phyloP scores from a whole-genome alignment of 1,284 basidiomycete genomes.

The Ustilago loliicola region DNA sequence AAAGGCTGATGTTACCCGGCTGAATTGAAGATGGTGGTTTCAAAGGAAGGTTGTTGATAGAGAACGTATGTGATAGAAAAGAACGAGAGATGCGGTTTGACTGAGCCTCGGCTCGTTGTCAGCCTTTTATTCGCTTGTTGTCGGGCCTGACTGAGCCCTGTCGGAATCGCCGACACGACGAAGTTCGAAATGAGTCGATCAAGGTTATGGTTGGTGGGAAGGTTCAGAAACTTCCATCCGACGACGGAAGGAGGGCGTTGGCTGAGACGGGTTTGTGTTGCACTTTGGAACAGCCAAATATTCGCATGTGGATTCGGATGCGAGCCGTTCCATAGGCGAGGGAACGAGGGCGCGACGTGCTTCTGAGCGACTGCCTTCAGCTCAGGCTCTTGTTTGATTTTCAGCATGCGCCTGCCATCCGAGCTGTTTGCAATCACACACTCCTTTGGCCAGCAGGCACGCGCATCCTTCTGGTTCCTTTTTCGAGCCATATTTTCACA shows the following conservation, averaged over 20 bases:
- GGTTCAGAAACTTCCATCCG: conserved; percentile 3
- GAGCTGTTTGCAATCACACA: conserved; percentile 24
- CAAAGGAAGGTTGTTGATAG: conserved; percentile 6
- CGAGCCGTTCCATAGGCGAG: conserved; percentile 10
- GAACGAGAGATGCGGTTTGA: not conserved
- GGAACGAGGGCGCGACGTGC: conserved; percentile 26
- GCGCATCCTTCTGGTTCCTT: conserved; percentile 9
- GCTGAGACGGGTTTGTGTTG: conserved; percentile 1
- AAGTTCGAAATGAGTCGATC: conserved; percentile 2
- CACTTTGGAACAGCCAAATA: conserved; percentile 4
- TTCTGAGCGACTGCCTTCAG: conserved; percentile 2
- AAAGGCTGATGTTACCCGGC: not conserved
- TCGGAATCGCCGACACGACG: conserved; percentile 8
- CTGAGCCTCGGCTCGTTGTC: not conserved
- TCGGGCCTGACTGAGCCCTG: not conserved
- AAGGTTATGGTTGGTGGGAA: conserved; percentile 8
- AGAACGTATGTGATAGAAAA: not conserved
- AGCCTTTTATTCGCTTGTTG: not conserved
- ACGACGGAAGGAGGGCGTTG: not conserved
- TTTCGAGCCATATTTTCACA: conserved; percentile 3
- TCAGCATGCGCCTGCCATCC: conserved; percentile 9
- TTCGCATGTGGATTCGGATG: conserved; percentile 15
- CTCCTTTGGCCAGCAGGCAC: conserved; percentile 10
- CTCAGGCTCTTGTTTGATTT: not conserved
- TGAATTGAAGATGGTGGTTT: not conserved